Percentiles rank a stretch among this genome's conserved stretches.
Evolutionary conservation across 768 basidiomycete species (phyloP).

Genomic region (Cystobasidium onofrii): DNA sequence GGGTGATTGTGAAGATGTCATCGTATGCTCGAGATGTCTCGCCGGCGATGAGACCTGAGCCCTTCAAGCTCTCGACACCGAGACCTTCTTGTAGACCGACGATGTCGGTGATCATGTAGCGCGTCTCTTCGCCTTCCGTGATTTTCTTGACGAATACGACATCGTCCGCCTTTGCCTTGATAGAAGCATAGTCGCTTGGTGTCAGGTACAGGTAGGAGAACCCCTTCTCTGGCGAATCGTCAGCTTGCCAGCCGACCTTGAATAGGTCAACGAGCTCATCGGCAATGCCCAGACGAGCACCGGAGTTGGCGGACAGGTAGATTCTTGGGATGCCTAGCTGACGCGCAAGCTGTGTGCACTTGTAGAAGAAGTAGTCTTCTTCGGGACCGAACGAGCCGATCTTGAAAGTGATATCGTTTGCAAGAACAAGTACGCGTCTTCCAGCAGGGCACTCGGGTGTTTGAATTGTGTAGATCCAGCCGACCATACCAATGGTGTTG

Average conservation of each 20-base stretch:
- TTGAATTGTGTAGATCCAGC: conserved; percentile 83
- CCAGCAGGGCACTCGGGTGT: conserved; percentile 90
- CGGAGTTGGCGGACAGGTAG: conserved; percentile 97
- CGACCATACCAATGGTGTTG: conserved; percentile 95
- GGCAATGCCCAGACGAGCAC: conserved; percentile 89
- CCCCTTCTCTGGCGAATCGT: conserved; percentile 79
- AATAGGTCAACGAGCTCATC: conserved; percentile 84
- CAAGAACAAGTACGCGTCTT: conserved; percentile 76
- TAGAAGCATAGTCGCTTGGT: conserved; percentile 75
- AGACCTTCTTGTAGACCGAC: conserved; percentile 96
- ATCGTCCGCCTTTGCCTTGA: conserved; percentile 73
- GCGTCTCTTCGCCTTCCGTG: conserved; percentile 72
- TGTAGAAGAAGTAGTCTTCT: conserved; percentile 95
- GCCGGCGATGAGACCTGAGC: conserved; percentile 95
- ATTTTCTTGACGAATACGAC: conserved; percentile 75
- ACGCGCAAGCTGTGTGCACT: conserved; percentile 87
- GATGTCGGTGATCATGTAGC: conserved; percentile 90
- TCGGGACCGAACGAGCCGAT: conserved; percentile 94
- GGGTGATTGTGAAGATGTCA: conserved; percentile 98
- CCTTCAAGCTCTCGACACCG: conserved; percentile 89
- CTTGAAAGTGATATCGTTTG: conserved; percentile 97
- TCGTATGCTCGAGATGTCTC: conserved; percentile 98
- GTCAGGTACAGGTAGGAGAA: conserved; percentile 93
- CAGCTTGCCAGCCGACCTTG: conserved; percentile 82
- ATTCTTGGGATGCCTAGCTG: conserved; percentile 80